Base-by-base conservation (phyloP, 1,284 basidiomycete genomes). In the Moniliophthora roreri region DNA sequence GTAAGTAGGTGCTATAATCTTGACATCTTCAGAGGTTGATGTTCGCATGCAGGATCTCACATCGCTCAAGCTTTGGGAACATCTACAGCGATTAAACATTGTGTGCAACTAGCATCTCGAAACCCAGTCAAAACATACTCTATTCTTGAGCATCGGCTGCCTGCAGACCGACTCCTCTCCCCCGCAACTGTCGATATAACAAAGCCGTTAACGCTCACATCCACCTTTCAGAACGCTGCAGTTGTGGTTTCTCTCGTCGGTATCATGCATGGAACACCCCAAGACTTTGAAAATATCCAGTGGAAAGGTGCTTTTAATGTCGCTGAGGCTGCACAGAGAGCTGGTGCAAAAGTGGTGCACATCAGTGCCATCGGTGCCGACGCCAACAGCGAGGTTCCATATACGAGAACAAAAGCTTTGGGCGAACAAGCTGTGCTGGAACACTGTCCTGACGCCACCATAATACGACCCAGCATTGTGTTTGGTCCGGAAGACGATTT, bases 401-500 rank as follows among this genome's bases (percentile, higher is more conserved):
- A 84, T 62, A 72, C 66, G 52, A 75, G 79, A 54, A 87, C 86
- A 10, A 89, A 89, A 66, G 85, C 76, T 2, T 64, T 84, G 8
- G 85, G 79, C 8, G 87, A 89, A 65, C 60, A 70, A 46, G 75
- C 79, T 2, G 76, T 84, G 21, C 62, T 77, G 13, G 57, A 66
- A 7, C 65, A 68, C n/a, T 75, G 73, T 54, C 79, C 82, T 0
- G 69, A 74, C 26, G 78, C 81, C 2, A 87, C 84, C 0, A 75
- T 89, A 45, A 73, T 90, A 54, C 71, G 86, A 15, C 87, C 86
- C 1, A 87, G 85, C 56, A 69, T 89, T 34, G 75, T 89, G 2
- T 89, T 89, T 65, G 87, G 87, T 2, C 84, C 84, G 1, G 85
- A 84, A 2, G 87, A 89, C 62, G 77, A 79, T 13, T 87, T 89